Base-by-base conservation (phyloP, 208 protist species). In the Acanthamoeba divionensis region DNA sequence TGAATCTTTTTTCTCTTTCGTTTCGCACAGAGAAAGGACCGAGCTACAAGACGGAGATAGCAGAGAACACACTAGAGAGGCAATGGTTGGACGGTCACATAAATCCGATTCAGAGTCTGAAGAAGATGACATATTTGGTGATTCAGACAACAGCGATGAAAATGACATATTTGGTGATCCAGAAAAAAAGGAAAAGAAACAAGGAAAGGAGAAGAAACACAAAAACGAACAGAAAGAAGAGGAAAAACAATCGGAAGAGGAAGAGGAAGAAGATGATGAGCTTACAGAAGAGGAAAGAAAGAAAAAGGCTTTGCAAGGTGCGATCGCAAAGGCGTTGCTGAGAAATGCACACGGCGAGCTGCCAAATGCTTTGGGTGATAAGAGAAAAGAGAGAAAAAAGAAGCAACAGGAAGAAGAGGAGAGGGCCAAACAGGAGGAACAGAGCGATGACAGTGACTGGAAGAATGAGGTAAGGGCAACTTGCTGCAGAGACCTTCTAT, bases 221-320 rank as follows among this genome's bases (percentile, higher is more conserved):
- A 29, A 83, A 1, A 38, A n/a, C 8, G 45, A 57, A 57, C 7
- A 83, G 47, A 24, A 36, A 8, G 79, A 87, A 7, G 36, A n/a
- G 2, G 79, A 87, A 21, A 67, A n/a, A 5, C 55, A 87, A n/a
- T 18, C 21, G 6, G 50, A 66, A 21, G 57, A 87, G n/a, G 79
- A 87, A 54, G 33, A 66, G 3, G 48, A 87, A 15, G 48, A 36
- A 33, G 15, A 62, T 33, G 9, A 31, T 45, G 3, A 62, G 50
- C 31, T 21, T 38, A 62, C 31, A 85, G 71, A 82, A 24, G 71
- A 82, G 38, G 71, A 82, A 52, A 24, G 71, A 45, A 82, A 82
- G 38, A 82, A 82, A 52, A 60, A 82, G 79, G 21, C 62, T 21
- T 6, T 69, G 29, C 54, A 38, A 36, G 26, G 26, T 36, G 47